phyloP scores from a whole-genome alignment of 306 rosid species.

The Pyrus betulifolia region DNA sequence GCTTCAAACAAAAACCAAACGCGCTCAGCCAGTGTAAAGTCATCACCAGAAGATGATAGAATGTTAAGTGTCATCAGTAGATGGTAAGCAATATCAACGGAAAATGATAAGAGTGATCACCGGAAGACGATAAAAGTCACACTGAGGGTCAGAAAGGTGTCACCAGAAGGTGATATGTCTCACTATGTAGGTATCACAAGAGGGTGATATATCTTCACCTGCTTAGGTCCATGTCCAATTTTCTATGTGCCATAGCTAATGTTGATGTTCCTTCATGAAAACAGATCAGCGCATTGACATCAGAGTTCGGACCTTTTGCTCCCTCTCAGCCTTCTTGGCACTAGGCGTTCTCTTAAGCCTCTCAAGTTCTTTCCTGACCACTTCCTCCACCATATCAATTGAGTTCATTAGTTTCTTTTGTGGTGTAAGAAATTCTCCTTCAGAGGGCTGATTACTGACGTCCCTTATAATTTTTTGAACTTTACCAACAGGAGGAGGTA shows the following conservation, averaged over 20 bases:
- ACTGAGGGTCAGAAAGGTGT: not conserved
- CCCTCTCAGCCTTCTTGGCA: constrained; percentile 73
- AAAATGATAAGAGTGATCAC: not conserved
- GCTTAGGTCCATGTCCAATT: not conserved
- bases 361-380: constrained; percentile 54
- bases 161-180: constrained; percentile 2
- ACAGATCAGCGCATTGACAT: constrained; percentile 78
- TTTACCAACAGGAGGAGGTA: constrained; percentile 22
- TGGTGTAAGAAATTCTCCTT: constrained; percentile 47
- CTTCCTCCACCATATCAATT: constrained; percentile 61
- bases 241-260: not conserved
- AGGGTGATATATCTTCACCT: not conserved
- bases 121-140: not conserved
- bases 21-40: not conserved
- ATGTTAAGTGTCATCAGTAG: not conserved
- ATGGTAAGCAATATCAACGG: not conserved
- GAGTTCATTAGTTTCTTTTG: constrained; percentile 70
- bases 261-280: not conserved
- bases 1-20: not conserved
- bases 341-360: constrained; percentile 56
- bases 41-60: not conserved
- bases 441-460: constrained; percentile 24
- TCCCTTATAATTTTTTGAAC: constrained; percentile 40
- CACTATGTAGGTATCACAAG: not conserved
- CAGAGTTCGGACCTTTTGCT: constrained; percentile 50